Conservation (phyloP, 2,329 filamentous ascomycete species). For the Parastagonospora avenae region DNA sequence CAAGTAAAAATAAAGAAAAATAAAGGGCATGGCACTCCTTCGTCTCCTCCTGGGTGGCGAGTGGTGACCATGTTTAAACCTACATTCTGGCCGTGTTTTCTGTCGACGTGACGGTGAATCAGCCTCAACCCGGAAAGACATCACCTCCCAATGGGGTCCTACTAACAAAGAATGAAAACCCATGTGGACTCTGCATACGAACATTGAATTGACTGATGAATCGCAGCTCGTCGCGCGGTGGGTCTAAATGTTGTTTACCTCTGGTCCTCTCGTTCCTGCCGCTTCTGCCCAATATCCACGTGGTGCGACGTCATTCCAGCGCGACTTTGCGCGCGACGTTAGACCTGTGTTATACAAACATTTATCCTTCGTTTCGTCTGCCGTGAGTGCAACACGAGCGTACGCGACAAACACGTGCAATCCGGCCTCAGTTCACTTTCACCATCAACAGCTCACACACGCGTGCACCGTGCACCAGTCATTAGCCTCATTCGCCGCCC, state of each 20-base stretch:
- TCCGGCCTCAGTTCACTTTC: too few species aligned
- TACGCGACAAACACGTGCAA: too few species aligned
- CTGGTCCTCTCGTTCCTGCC: not conserved
- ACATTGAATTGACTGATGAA: not conserved
- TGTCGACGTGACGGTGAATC: slow-evolving; percentile 10
- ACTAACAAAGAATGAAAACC: too few species aligned
- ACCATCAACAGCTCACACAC: too few species aligned
- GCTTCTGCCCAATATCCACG: not conserved
- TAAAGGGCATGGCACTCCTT: slow-evolving; percentile 42
- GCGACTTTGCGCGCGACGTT: not conserved
- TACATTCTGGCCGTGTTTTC: not conserved
- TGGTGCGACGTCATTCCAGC: slow-evolving; percentile 6
- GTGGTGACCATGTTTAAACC: slow-evolving; percentile 38
- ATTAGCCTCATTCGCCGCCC: too few species aligned
- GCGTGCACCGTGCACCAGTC: too few species aligned
- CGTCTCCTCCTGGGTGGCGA: slow-evolving; percentile 13
- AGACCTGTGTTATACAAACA: not conserved
- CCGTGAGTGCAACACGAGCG: too few species aligned
- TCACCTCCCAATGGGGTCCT: not conserved
- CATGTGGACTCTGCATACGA: too few species aligned
- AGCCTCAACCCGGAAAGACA: not conserved
- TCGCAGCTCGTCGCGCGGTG: not conserved
- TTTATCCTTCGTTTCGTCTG: not conserved
- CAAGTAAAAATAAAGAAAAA: slow-evolving; percentile 36
- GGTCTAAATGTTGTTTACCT: not conserved